Evolutionary conservation across 2,329 filamentous ascomycete species (phyloP).

Genomic region (Fusarium sp.): DNA sequence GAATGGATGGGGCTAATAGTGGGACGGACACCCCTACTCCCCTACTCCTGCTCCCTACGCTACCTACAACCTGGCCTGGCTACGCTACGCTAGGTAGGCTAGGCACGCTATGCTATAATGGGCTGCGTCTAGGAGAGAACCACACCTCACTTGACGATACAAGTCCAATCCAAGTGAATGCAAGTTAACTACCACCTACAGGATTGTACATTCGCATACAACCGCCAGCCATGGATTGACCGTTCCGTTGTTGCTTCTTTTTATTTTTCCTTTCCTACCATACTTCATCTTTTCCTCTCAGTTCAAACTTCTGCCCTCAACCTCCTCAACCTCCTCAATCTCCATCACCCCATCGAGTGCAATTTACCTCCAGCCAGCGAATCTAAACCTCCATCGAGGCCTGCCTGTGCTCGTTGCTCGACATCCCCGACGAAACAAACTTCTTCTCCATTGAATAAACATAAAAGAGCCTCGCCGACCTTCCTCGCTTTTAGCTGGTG

Average conservation of each 20-base stretch:
- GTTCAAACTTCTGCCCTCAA: slow-evolving; percentile 21
- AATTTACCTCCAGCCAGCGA: slow-evolving; percentile 28
- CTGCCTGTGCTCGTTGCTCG: slow-evolving; percentile 9
- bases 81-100: slow-evolving; percentile 17
- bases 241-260: slow-evolving; percentile 42
- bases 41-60: slow-evolving; percentile 31
- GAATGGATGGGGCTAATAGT: slow-evolving; percentile 30
- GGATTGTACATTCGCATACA: slow-evolving; percentile 44
- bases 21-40: slow-evolving; percentile 36
- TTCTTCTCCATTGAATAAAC: slow-evolving; percentile 6
- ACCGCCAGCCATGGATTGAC: slow-evolving; percentile 49
- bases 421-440: slow-evolving; percentile 14
- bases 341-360: slow-evolving; percentile 11
- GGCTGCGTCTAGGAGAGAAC: slow-evolving; percentile 35
- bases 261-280: slow-evolving; percentile 25
- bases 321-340: slow-evolving; percentile 8
- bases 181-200: slow-evolving; percentile 30
- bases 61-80: slow-evolving; percentile 11
- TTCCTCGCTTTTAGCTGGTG: slow-evolving; percentile 27
- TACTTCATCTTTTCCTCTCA: slow-evolving; percentile 23
- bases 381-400: neutral
- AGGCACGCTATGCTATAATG: slow-evolving; percentile 25
- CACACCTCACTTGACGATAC: slow-evolving; percentile 42
- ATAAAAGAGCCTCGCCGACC: slow-evolving; percentile 20
- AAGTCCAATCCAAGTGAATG: slow-evolving; percentile 36